Conservation (phyloP, 2,329 filamentous ascomycete genomes). For the Beauveria bassiana region DNA sequence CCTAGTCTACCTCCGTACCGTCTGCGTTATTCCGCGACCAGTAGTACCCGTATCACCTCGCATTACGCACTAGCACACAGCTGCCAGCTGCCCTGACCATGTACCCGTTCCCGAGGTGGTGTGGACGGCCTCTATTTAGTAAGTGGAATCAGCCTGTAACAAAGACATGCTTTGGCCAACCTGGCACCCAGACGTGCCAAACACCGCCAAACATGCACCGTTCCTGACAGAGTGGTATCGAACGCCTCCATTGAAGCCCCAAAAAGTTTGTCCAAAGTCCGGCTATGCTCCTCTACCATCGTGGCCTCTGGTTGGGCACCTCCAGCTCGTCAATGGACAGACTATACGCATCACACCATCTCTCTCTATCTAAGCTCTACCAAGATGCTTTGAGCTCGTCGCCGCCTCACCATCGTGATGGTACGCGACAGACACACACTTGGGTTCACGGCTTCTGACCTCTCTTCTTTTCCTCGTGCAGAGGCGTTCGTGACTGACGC, state of each 20-base stretch:
- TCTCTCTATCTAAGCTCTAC: background rate
- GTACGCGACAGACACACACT: background rate
- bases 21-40: background rate
- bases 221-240: conserved; percentile 10
- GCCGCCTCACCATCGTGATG: background rate
- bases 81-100: background rate
- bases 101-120: conserved; percentile 4
- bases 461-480: background rate
- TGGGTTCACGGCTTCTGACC: background rate
- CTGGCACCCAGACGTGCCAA: background rate
- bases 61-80: background rate
- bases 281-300: background rate
- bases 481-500: conserved; percentile 5
- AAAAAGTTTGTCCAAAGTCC: background rate
- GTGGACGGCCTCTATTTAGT: background rate
- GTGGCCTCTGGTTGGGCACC: conserved; percentile 5
- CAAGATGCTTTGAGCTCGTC: background rate
- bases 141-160: background rate
- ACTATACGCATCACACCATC: background rate
- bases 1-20: background rate
- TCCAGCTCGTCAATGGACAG: background rate
- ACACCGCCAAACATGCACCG: background rate
- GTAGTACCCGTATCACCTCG: conserved; percentile 8
- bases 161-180: background rate
- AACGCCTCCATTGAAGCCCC: conserved; percentile 3